Evolutionary conservation across 306 rosid species (phyloP).

Genomic region (Lotus japonicus): DNA sequence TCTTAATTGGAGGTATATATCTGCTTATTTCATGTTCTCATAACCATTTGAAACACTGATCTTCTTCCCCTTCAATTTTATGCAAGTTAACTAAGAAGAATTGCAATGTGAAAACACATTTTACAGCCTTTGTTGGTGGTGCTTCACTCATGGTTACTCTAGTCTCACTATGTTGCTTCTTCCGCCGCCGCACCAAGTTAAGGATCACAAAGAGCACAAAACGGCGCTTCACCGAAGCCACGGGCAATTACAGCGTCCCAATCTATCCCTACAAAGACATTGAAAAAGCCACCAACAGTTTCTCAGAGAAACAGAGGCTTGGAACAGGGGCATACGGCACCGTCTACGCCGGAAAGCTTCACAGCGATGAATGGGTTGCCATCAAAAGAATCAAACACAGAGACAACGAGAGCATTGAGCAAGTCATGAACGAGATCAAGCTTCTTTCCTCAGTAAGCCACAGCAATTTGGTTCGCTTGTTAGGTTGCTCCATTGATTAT

Average conservation of each 20-base stretch:
- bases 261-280: slow-evolving; percentile 72
- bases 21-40: too few species aligned
- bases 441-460: slow-evolving; percentile 78
- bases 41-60: too few species aligned
- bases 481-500: slow-evolving; percentile 80
- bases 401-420: slow-evolving; percentile 68
- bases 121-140: slow-evolving; percentile 46
- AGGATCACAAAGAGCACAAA: slow-evolving; percentile 57
- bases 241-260: slow-evolving; percentile 57
- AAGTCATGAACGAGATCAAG: slow-evolving; percentile 79
- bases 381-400: slow-evolving; percentile 67
- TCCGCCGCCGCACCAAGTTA: slow-evolving; percentile 46
- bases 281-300: slow-evolving; percentile 70
- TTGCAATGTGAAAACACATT: neutral
- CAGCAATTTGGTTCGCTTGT: slow-evolving; percentile 67
- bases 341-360: slow-evolving; percentile 78
- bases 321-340: slow-evolving; percentile 93
- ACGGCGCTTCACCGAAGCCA: slow-evolving; percentile 75
- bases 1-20: slow-evolving; percentile 64
- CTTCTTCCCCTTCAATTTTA: too few species aligned
- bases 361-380: slow-evolving; percentile 66
- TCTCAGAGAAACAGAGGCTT: slow-evolving; percentile 70
- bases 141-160: slow-evolving; percentile 37
- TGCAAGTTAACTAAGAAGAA: too few species aligned
- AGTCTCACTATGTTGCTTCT: slow-evolving; percentile 48